Percentiles rank a stretch among this genome's conserved stretches.
Conservation (phyloP, 2,329 filamentous ascomycete genomes). For the Lecanosticta acicola region DNA sequence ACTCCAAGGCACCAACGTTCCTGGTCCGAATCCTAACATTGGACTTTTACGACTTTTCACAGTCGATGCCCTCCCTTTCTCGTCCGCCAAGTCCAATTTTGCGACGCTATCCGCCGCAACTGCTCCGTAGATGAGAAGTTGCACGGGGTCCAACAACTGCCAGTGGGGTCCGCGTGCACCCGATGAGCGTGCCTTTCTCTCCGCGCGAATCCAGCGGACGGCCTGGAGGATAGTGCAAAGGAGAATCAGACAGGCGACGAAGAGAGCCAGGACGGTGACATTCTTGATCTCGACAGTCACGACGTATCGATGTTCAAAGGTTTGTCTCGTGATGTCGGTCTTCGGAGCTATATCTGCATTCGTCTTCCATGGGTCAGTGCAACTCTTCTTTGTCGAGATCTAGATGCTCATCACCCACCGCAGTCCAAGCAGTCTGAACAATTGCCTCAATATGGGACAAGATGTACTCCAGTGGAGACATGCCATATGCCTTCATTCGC, state of each 20-base stretch:
- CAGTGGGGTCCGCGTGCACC: not conserved
- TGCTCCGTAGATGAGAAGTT: slow-evolving; percentile 3
- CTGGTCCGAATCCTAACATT: slow-evolving; percentile 2
- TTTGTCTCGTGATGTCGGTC: not conserved
- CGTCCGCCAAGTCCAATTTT: not conserved
- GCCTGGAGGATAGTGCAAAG: slow-evolving; percentile 1
- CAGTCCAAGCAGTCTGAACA: slow-evolving; percentile 5
- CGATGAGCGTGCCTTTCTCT: not conserved
- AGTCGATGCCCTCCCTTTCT: not conserved
- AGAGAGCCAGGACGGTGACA: slow-evolving; percentile 2
- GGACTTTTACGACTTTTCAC: slow-evolving; percentile 1
- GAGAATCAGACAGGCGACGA: slow-evolving; percentile 3
- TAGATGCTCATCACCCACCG: not conserved
- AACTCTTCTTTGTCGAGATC: too few species aligned
- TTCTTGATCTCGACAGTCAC: slow-evolving; percentile 3
- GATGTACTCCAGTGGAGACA: slow-evolving; percentile 5
- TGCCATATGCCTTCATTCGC: slow-evolving; percentile 3
- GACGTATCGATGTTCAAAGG: slow-evolving; percentile 4
- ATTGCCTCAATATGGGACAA: slow-evolving; percentile 6
- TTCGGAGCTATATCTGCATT: slow-evolving; percentile 3
- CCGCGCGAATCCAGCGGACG: slow-evolving; percentile 3
- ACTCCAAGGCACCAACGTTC: slow-evolving; percentile 2
- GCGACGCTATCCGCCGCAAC: not conserved
- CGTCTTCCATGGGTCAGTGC: too few species aligned
- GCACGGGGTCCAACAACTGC: slow-evolving; percentile 3